phyloP scores from a whole-genome alignment of 2,329 filamentous ascomycete genomes.

The Knufia fluminis region DNA sequence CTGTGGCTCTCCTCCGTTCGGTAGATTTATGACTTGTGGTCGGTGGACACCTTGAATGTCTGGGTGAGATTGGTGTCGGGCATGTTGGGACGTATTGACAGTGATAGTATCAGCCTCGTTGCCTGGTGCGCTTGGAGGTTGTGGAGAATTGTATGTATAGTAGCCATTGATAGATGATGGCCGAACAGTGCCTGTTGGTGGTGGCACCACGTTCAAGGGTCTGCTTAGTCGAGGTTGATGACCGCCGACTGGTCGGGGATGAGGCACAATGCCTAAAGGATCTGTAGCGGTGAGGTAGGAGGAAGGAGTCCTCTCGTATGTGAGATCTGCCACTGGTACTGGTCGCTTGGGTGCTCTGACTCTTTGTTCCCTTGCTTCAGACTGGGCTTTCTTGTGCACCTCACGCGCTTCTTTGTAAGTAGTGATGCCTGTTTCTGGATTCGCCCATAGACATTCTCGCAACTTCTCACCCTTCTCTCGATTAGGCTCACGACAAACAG shows the following conservation, averaged over 20 bases:
- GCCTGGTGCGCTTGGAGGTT: neutral
- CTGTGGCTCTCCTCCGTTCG: neutral
- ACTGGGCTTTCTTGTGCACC: conserved; percentile 4
- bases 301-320: neutral
- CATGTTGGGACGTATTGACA: neutral
- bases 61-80: neutral
- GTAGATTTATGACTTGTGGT: conserved; percentile 3
- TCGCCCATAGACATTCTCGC: conserved; percentile 7
- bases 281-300: neutral
- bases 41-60: neutral
- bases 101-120: neutral
- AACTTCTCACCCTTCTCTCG: conserved; percentile 8
- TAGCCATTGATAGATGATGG: neutral
- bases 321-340: neutral
- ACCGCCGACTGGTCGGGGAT: neutral
- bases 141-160: neutral
- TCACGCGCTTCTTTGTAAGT: conserved; percentile 7
- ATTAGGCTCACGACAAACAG: conserved; percentile 7
- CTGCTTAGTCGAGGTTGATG: neutral
- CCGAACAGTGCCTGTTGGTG: neutral
- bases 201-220: conserved; percentile 3
- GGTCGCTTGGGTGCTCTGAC: neutral
- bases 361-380: neutral
- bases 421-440: conserved; percentile 3
- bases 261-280: conserved; percentile 1